phyloP scores from a whole-genome alignment of 2,329 filamentous ascomycete species.

The Cladophialophora exuberans region DNA sequence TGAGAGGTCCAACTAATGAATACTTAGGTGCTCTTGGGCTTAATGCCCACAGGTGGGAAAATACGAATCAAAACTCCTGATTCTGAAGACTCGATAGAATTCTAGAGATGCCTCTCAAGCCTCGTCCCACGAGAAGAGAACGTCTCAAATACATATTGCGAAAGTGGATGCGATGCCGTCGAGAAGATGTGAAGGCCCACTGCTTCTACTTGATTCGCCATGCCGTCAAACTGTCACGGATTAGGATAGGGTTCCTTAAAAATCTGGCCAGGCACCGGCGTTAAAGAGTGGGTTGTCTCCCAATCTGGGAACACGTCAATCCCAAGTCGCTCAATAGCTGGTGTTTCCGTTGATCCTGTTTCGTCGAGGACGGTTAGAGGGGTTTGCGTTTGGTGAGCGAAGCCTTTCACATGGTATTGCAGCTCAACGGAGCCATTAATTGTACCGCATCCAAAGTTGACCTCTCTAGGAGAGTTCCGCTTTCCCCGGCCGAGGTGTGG shows the following conservation, averaged over 20 bases:
- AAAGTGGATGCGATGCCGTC: background rate
- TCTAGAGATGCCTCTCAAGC: background rate
- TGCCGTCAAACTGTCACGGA: background rate
- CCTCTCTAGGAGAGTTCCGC: background rate
- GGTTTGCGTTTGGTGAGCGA: background rate
- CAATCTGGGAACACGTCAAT: background rate
- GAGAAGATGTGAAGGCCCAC: background rate
- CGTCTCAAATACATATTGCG: background rate
- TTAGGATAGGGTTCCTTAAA: slow-evolving; percentile 1
- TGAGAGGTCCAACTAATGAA: background rate
- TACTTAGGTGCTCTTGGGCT: background rate
- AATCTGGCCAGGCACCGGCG: background rate
- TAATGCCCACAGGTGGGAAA: background rate
- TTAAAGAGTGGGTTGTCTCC: background rate
- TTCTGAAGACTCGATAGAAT: background rate
- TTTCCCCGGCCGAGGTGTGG: background rate
- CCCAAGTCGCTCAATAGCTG: background rate
- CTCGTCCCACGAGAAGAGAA: background rate
- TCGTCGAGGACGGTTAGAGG: background rate
- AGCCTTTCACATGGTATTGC: background rate
- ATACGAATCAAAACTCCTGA: background rate
- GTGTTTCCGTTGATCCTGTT: background rate
- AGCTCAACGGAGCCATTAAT: background rate
- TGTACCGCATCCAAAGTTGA: background rate
- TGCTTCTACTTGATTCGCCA: background rate